Percentiles rank a stretch among this genome's conserved stretches.
Conservation (phyloP, 2,329 filamentous ascomycete species). For the Cryphonectria parasitica region DNA sequence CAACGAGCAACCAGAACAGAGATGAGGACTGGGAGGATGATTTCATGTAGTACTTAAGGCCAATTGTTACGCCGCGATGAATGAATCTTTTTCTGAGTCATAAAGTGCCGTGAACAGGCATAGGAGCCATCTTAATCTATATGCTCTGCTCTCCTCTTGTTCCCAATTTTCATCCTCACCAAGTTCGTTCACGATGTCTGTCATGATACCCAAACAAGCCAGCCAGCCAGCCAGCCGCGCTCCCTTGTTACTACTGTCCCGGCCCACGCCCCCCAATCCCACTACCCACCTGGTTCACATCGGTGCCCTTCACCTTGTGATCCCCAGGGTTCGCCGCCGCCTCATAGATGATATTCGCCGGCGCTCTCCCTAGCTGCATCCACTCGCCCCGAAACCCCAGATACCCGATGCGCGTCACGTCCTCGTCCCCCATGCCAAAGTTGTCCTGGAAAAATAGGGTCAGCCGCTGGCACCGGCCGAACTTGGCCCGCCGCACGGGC, state of each 20-base stretch:
- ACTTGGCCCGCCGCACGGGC: conserved; percentile 83
- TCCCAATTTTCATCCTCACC: too few relatives aligned
- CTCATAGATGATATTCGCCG: conserved; percentile 88
- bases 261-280: conserved; percentile 52
- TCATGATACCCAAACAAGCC: too few relatives aligned
- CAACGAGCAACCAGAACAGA: conserved; percentile 83
- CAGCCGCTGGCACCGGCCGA: conserved; percentile 82
- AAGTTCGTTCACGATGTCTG: too few relatives aligned
- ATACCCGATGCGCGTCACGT: conserved; percentile 79
- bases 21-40: conserved; percentile 81
- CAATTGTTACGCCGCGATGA: neutral
- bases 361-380: conserved; percentile 82
- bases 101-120: neutral
- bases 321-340: conserved; percentile 89
- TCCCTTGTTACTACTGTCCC: conserved; percentile 34
- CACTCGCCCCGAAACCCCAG: conserved; percentile 94
- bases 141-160: too few relatives aligned
- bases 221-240: neutral
- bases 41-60: conserved; percentile 71
- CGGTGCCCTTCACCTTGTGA: conserved; percentile 69
- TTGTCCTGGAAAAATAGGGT: conserved; percentile 92
- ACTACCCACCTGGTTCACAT: conserved; percentile 58
- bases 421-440: conserved; percentile 78
- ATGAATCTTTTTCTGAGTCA: too few relatives aligned
- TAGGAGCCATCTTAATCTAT: too few relatives aligned